Evolutionary conservation across 352 stramenopile species (phyloP), one percentile per base, ranked within the genome.

Genomic region (Pythium biforme): DNA sequence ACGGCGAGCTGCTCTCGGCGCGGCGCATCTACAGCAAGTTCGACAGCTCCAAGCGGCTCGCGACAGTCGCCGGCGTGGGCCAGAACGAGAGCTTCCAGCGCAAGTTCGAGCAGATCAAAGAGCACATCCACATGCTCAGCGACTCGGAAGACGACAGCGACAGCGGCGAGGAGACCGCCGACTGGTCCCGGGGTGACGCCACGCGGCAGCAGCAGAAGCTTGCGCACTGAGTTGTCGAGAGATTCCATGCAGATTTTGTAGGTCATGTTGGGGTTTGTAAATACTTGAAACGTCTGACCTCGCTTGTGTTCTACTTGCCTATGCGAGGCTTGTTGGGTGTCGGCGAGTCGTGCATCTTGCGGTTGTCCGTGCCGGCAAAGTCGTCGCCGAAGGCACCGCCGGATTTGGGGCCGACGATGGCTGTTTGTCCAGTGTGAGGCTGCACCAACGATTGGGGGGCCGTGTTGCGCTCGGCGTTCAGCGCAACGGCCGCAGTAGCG

Each of bases 81-180:
- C 31, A 70, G 46, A 76, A 84, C 33, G 55, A 76, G 29, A 64
- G 48, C 26, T 83, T 88, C 43, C 77, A 84, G 62, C 79, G 74
- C 27, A 82, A 70, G 19, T 81, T 90, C 22, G 75, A 72, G 29
- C 66, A 88, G 55, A 82, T 90, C 46, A 79, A 90, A 55, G 70
- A 79, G 41, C 76, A 72, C 47, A 75, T 90, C 50, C 67, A 88
- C 59, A 69, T 83, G 68, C 59, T 86, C 46, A 88, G 78, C 22
- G 75, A 77, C 43, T 70, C 64, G 37, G 64, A 66, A 15, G 77
- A 84, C 27, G 72, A 79, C 23, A 72, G 67, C 20, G 68, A 73
- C 8, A 66, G 52, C 25, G 69, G 58, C 50, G 77, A 77, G 47
- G 70, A 72, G 40, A 59, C 39, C 9, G 17, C 50, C 1, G 19